Conservation (phyloP, 352 stramenopile species). For the Phytophthora idaei region DNA sequence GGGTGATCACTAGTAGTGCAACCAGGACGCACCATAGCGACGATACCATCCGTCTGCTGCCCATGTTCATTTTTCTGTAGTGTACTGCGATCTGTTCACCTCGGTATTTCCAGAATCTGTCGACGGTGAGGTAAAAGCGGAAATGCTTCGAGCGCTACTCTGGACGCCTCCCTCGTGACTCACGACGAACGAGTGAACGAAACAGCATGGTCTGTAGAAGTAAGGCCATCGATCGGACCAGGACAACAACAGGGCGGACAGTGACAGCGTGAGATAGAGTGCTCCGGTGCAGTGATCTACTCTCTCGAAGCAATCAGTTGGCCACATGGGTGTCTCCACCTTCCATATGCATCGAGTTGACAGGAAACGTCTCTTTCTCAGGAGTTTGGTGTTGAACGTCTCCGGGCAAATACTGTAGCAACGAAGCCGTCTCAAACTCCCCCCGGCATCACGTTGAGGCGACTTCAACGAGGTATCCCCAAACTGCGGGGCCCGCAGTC, state of each 20-base stretch:
- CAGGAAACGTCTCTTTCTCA: constrained; percentile 4
- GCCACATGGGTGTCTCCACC: constrained; percentile 23
- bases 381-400: neutral
- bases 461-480: constrained; percentile 8
- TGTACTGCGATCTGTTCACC: constrained; percentile 1
- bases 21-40: constrained; percentile 17
- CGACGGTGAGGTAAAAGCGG: constrained; percentile 17
- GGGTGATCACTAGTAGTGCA: constrained; percentile 4
- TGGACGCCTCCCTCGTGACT: constrained; percentile 19
- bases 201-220: constrained; percentile 37
- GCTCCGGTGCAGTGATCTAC: constrained; percentile 1
- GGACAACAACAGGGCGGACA: constrained; percentile 28
- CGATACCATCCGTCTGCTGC: constrained; percentile 4
- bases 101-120: constrained; percentile 2
- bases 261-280: constrained; percentile 28
- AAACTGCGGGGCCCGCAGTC: neutral
- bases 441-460: neutral
- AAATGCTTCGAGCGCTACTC: constrained; percentile 16
- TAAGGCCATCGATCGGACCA: constrained; percentile 16
- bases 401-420: neutral
- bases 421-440: neutral
- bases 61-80: constrained; percentile 9
- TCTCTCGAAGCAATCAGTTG: constrained; percentile 32
- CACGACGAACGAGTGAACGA: constrained; percentile 26
- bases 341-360: constrained; percentile 17